Base-by-base conservation (phyloP, 495 filamentous ascomycete genomes). In the Aspergillus mulundensis region DNA sequence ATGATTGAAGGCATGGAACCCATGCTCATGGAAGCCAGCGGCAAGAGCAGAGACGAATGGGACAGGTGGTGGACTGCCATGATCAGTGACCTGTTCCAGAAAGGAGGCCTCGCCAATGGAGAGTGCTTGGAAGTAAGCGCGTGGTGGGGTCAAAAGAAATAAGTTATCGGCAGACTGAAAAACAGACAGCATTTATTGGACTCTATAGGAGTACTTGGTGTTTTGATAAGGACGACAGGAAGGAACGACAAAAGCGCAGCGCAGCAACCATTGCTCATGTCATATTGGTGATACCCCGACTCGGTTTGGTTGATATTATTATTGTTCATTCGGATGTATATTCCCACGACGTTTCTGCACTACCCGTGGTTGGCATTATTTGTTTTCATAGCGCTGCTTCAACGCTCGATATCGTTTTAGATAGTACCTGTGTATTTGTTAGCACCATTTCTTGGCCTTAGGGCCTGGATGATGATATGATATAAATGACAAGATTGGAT, bases 51-150 rank as follows among this genome's bases (percentile, higher is more conserved):
- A 63, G 89, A 95, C 59, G 93, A 96, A 71, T 97, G 90, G 91
- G 89, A 95, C 68, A 76, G 83, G 39, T 96, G 91, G 92, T 85
- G 87, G 75, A 84, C 87, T 32, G 88, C 86, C 61, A 88, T 96
- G 87, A 93, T 87, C 77, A 81, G 81, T 40, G 88, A 91, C 73
- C 74, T 96, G 66, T 78, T 95, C 58, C 86, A 88, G 64, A 82
- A 89, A 56, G 84, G 85, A 42, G 88, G 90, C 19, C 84, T 90
- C 21, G 82, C 84, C 32, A 89, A 83, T 74, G 90, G 92, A 40
- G 92, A 97, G 72, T 95, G 91, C 70, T 72, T 97, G 42, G 92
- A 97, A 77, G 82, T 94, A 54, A 92, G 91, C 50, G 91, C 89
- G n/a, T 96, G 91, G 91, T 95, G 90, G 87, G 91, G 89, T 60